Conservation (phyloP, 768 basidiomycete genomes). For the Tephrocybe sp. region DNA sequence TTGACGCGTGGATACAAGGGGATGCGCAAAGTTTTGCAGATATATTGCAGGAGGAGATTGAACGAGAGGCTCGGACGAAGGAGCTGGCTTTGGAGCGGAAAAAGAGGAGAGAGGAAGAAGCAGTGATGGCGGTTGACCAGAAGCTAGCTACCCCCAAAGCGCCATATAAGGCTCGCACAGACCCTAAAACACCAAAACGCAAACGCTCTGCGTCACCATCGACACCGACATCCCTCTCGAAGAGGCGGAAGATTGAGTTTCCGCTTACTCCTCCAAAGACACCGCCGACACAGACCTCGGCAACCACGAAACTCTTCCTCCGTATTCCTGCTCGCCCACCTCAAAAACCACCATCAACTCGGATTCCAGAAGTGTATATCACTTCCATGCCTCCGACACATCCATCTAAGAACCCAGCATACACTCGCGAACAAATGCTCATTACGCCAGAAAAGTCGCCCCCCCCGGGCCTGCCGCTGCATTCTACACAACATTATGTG, state of each 20-base stretch:
- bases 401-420: background rate
- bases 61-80: slow-evolving; percentile 51
- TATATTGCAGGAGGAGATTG: slow-evolving; percentile 55
- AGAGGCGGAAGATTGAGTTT: slow-evolving; percentile 15
- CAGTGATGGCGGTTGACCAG: slow-evolving; percentile 12
- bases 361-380: slow-evolving; percentile 16
- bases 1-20: slow-evolving; percentile 87
- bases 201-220: slow-evolving; percentile 6
- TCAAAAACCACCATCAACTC: background rate
- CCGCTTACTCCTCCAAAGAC: slow-evolving; percentile 19
- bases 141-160: background rate
- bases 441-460: slow-evolving; percentile 19
- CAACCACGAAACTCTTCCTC: slow-evolving; percentile 8
- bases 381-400: slow-evolving; percentile 9
- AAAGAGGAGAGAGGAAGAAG: slow-evolving; percentile 52
- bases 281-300: slow-evolving; percentile 2
- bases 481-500: background rate
- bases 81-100: slow-evolving; percentile 54
- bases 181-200: slow-evolving; percentile 10
- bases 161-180: background rate
- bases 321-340: slow-evolving; percentile 16
- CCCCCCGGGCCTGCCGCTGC: background rate
- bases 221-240: slow-evolving; percentile 7
- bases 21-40: slow-evolving; percentile 81
- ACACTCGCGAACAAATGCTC: slow-evolving; percentile 5